Evolutionary conservation across 208 protist genomes (phyloP).

Genomic region (Herpetomonas samuelpessoai): DNA sequence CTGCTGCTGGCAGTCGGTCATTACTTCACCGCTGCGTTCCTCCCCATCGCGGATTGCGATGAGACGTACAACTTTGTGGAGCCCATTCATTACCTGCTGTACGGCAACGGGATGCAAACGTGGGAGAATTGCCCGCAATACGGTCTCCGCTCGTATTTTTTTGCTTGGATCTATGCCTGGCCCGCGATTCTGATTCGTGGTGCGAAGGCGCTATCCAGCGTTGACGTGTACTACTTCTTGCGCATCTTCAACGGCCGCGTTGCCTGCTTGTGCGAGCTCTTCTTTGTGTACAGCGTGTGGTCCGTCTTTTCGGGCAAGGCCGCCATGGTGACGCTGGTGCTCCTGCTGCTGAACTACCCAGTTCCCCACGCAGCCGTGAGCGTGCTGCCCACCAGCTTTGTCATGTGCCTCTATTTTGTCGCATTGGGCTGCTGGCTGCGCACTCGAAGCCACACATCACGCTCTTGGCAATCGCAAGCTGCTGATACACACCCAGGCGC

Average conservation of each 20-base stretch:
- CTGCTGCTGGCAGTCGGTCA: slow-evolving; percentile 43
- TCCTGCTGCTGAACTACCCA: slow-evolving; percentile 64
- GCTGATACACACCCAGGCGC: too few species aligned
- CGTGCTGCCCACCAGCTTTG: slow-evolving; percentile 84
- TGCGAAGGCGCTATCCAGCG: slow-evolving; percentile 25
- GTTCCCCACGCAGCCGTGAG: slow-evolving; percentile 69
- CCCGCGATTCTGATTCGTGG: slow-evolving; percentile 31
- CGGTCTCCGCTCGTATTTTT: slow-evolving; percentile 90
- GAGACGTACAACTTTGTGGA: slow-evolving; percentile 98
- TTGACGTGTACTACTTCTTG: slow-evolving; percentile 65
- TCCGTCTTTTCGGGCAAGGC: slow-evolving; percentile 31
- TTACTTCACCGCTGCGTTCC: slow-evolving; percentile 53
- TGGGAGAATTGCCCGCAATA: slow-evolving; percentile 95
- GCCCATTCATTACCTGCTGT: slow-evolving; percentile 92
- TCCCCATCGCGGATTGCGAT: slow-evolving; percentile 93
- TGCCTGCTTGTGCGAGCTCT: slow-evolving; percentile 40
- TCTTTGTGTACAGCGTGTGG: slow-evolving; percentile 62
- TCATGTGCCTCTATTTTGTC: slow-evolving; percentile 81
- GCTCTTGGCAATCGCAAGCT: neutral
- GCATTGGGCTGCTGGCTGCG: slow-evolving; percentile 63
- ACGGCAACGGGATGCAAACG: slow-evolving; percentile 93
- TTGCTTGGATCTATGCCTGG: slow-evolving; percentile 79
- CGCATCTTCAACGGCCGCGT: slow-evolving; percentile 56
- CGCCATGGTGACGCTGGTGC: slow-evolving; percentile 38
- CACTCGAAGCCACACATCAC: slow-evolving; percentile 7